These are phyloP conservation scores for Vicia sativa DNA, from an alignment of 306 rosid genomes.

Conservation along the genomic window DNA sequence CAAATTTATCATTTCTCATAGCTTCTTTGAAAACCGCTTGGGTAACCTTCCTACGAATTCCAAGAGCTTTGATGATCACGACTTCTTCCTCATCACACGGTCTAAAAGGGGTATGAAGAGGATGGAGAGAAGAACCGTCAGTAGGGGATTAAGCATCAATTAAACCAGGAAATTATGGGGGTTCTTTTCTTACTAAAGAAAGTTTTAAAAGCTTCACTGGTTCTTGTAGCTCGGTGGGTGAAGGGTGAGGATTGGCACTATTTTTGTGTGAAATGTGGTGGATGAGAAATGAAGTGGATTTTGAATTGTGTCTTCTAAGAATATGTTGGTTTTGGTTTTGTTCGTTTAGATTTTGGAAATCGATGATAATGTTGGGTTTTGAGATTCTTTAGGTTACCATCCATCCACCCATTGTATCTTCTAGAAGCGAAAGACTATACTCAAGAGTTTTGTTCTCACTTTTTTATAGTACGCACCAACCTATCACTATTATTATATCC, in stretches of 20 bases:
- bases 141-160: conserved; percentile 75
- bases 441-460: not conserved
- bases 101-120: conserved; percentile 51
- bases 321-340: conserved; percentile 30
- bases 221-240: conserved; percentile 39
- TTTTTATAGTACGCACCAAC: too few relatives aligned
- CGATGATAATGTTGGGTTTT: conserved; percentile 36
- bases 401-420: too few relatives aligned
- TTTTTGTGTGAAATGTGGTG: conserved; percentile 41
- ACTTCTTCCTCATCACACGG: conserved; percentile 24
- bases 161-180: conserved; percentile 93
- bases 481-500: too few relatives aligned
- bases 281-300: conserved; percentile 61
- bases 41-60: conserved; percentile 84
- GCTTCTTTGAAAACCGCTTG: conserved; percentile 74
- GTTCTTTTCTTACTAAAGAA: conserved; percentile 76
- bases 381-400: conserved; percentile 3
- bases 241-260: not conserved
- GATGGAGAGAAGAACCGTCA: conserved; percentile 70
- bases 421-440: too few relatives aligned
- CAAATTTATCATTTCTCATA: conserved; percentile 78
- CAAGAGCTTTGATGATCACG: conserved; percentile 76
- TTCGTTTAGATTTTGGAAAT: conserved; percentile 43
- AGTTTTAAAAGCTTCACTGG: conserved; percentile 63
- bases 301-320: conserved; percentile 74